Evolutionary conservation across 768 basidiomycete genomes (phyloP), one percentile per base, ranked within the genome.

Genomic region (Russula ochroleuca): DNA sequence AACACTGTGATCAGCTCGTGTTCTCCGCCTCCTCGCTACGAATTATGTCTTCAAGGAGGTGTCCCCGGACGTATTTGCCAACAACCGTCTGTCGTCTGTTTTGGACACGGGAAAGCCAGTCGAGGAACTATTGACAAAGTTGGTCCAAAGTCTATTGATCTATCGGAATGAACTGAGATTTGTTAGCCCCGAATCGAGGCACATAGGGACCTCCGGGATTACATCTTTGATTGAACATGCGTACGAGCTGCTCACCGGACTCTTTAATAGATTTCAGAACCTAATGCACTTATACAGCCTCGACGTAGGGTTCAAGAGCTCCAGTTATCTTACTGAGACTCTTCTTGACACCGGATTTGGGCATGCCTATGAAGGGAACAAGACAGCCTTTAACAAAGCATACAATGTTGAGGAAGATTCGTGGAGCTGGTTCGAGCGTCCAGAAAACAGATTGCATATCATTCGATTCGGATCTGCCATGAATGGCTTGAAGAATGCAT

Each of bases 31-130:
- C 4, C 71, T 75, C 10, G 72, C 72, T 5, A 66, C 72, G 0
- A 59, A 72, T 40, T 68, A 73, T 61, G 67, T 75, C 53, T 75
- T 74, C 59, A 57, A 31, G 23, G 73, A 75, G 50, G 55, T 69
- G 25, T 49, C 65, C n/a, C 69, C 69, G 2, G 67, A 74, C 48
- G 68, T 70, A 6, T 75, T 75, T 57, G 67, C 71, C 0, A 68
- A 71, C 61, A 75, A 73, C 48, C 66, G 66, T 5, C 40, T 67
- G 23, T 73, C 73, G 4, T 61, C 68, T 8, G 43, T 66, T 5
- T 59, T 75, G 33, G 73, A 74, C 56, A 69, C 70, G 0, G 70
- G 72, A 19, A 69, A 69, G 33, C 11, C 69, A 0, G 47, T 71
- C 35, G 54, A 63, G 17, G 69, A 71, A 1, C 45, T 73, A 6